Evolutionary conservation across 306 rosid genomes (phyloP).

Genomic region (Begonia masoniana): DNA sequence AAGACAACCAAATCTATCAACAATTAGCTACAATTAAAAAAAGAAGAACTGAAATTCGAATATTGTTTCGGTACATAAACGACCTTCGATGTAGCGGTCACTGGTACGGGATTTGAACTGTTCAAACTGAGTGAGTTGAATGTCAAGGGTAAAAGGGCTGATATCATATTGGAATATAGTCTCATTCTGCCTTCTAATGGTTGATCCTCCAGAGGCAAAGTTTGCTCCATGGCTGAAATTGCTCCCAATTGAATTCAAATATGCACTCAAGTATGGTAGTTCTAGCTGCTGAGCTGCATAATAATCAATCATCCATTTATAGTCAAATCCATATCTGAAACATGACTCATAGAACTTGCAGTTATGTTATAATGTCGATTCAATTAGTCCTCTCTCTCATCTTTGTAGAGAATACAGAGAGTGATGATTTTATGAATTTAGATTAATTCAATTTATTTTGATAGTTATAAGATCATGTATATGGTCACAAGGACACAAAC

Average conservation of each 20-base stretch:
- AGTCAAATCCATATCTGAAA: background rate
- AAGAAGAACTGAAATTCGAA: background rate
- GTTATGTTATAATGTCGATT: too few species aligned
- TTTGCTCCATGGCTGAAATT: background rate
- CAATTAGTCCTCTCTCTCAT: too few species aligned
- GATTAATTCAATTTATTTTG: too few species aligned
- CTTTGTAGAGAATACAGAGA: too few species aligned
- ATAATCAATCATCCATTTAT: background rate
- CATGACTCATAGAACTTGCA: too few species aligned
- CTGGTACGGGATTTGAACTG: background rate
- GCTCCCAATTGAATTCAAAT: background rate
- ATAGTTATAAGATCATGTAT: too few species aligned
- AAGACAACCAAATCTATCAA: background rate
- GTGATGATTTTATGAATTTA: too few species aligned
- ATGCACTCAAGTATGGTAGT: constrained; percentile 1
- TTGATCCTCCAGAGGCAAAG: background rate
- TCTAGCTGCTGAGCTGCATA: background rate
- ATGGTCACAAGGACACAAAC: too few species aligned
- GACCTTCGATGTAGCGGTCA: background rate
- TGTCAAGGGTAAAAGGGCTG: background rate
- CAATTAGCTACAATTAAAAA: background rate
- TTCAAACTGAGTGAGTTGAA: background rate
- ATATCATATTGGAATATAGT: background rate
- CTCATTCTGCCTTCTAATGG: background rate
- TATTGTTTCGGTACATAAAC: background rate